phyloP scores from a whole-genome alignment of 2,329 filamentous ascomycete genomes.

The Colletotrichum liaoningense region DNA sequence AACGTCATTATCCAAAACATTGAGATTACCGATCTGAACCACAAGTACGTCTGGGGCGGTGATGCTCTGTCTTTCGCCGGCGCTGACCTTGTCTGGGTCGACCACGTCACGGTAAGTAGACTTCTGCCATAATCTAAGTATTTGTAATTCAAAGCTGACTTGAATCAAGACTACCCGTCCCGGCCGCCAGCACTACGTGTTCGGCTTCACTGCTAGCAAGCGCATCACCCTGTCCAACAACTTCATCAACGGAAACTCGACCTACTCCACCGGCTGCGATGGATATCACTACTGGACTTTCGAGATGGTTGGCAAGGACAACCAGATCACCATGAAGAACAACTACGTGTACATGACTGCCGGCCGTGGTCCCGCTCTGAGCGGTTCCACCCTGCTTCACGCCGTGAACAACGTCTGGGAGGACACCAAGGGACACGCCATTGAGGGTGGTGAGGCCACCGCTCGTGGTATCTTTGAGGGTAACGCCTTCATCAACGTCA shows the following conservation, averaged over 20 bases:
- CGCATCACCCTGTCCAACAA: conserved; percentile 33
- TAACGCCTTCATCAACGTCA: conserved; percentile 41
- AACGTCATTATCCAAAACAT: conserved; percentile 36
- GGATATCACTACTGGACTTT: conserved; percentile 30
- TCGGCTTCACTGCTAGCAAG: conserved; percentile 31
- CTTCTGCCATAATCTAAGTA: too few relatives aligned
- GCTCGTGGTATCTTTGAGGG: conserved; percentile 43
- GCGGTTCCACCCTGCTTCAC: conserved; percentile 43
- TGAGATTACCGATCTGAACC: conserved; percentile 24
- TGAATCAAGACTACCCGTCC: conserved; percentile 15
- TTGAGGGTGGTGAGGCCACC: conserved; percentile 39
- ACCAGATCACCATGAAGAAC: conserved; percentile 35
- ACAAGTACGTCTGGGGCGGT: conserved; percentile 31
- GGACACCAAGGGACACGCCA: conserved; percentile 41
- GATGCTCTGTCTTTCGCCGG: conserved; percentile 28
- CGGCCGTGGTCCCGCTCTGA: conserved; percentile 42
- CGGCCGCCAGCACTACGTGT: conserved; percentile 31
- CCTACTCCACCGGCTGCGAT: conserved; percentile 28
- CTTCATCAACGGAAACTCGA: conserved; percentile 29
- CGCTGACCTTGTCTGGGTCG: conserved; percentile 30
- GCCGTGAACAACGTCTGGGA: conserved; percentile 45
- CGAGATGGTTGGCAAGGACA: conserved; percentile 18
- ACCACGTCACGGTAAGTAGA: conserved; percentile 28
- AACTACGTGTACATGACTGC: conserved; percentile 40
- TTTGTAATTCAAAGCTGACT: background rate